Percentiles rank a stretch among this genome's conserved stretches.
Conservation (phyloP, 148 eudicot genomes). For the Dianthus caryophyllus region DNA sequence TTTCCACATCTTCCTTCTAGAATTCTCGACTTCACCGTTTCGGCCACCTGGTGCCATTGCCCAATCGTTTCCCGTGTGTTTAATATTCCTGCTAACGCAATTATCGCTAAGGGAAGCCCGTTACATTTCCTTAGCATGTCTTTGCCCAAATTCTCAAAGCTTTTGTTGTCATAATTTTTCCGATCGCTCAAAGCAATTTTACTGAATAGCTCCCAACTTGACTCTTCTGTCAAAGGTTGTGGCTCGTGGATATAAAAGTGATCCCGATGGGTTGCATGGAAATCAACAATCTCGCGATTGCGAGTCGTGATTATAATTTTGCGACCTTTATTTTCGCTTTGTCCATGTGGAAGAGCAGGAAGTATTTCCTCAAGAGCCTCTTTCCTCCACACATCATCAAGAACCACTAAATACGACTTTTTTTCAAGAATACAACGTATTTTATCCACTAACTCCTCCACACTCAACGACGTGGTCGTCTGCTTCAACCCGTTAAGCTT, state of each 20-base stretch:
- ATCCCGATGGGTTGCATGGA: not conserved
- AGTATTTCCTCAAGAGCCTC: slow-evolving; percentile 27
- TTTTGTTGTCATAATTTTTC: not conserved
- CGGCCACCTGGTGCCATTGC: slow-evolving; percentile 17
- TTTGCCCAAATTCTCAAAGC: slow-evolving; percentile 27
- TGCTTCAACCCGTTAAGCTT: slow-evolving; percentile 11
- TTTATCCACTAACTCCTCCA: slow-evolving; percentile 27
- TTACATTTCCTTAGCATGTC: slow-evolving; percentile 30
- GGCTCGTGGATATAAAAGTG: slow-evolving; percentile 26
- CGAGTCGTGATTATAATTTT: slow-evolving; percentile 40
- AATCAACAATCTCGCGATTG: slow-evolving; percentile 11
- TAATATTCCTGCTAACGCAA: slow-evolving; percentile 34
- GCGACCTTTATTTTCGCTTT: slow-evolving; percentile 4
- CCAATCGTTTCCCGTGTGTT: slow-evolving; percentile 9
- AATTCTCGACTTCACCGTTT: slow-evolving; percentile 11
- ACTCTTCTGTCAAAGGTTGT: slow-evolving; percentile 17
- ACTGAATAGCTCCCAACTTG: slow-evolving; percentile 37
- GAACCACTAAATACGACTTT: slow-evolving; percentile 24
- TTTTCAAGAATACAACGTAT: slow-evolving; percentile 9
- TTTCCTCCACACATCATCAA: slow-evolving; percentile 37
- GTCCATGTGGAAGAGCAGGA: slow-evolving; percentile 15
- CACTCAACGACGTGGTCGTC: not conserved
- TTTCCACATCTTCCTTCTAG: slow-evolving; percentile 8
- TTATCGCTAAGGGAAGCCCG: slow-evolving; percentile 39
- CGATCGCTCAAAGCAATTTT: slow-evolving; percentile 24